Evolutionary conservation across 805 yeast genomes (phyloP), one percentile per base, ranked within the genome.

Genomic region (Debaryomyces prosopidis): DNA sequence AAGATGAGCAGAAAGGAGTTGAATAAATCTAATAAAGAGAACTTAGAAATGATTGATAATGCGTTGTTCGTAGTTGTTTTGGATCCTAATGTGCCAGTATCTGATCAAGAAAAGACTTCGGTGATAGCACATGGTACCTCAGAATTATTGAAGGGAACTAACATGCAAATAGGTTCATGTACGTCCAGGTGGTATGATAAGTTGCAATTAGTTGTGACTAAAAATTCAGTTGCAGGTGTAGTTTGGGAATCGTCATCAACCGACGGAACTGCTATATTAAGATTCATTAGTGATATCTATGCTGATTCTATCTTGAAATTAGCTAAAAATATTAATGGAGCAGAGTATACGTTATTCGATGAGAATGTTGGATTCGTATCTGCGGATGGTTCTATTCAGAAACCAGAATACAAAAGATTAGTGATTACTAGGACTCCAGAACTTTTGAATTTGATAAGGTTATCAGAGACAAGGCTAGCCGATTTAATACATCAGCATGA

Each of bases 101-200:
- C 71, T 2, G 81, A 77, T 44, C 71, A 69, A 39, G 82, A 78
- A 44, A 76, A 75, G 51, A 75, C 80, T 10, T 63, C 63, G 44
- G 72, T 71, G 17, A 74, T 80, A 10, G 69, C 79, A 15, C 83
- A 80, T 57, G 85, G 85, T 17, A 69, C 79, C 7, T 70, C 79
- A 1, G 54, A 51, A 30, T 67, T 78, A 34, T 68, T 75, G 27
- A 48, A 52, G 1, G 68, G 69, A 8, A 65, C 75, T 26, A 79
- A 77, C 46, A 63, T 76, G 38, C 85, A 80, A 59, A 59, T 70
- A 17, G 85, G 85, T 19, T 71, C 82, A 4, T 80, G 85, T 59
- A 77, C 81, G 12, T 77, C 79, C 39, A 63, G 85, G 44, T 80
- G 82, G 77, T 80, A 80, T 55, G 85, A 80, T 57, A 80, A 80